Evolutionary conservation across 768 basidiomycete genomes (phyloP), one percentile per base, ranked within the genome.

Genomic region (Daedaleopsis nitida): DNA sequence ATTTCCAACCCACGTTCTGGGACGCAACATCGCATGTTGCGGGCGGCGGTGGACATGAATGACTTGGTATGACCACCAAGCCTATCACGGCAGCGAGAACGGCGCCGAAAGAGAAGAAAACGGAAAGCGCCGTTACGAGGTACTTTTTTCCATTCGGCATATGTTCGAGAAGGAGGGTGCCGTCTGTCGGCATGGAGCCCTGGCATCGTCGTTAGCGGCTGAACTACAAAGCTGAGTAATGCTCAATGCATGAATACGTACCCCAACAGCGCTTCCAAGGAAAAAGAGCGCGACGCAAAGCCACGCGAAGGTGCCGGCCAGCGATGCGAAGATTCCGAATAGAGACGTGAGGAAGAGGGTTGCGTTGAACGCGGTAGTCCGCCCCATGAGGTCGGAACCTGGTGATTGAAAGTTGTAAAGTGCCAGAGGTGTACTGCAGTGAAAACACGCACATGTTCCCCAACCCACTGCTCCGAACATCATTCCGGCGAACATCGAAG

Each of bases 101-200:
- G 0, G 96, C 88, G 49, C 96, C 96, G 42, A 97, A 75, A 7
- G 94, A 95, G 80, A 98, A 98, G 79, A 98, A 98, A n/a, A 95
- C 84, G 5, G 94, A 94, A 23, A 97, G 83, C 0, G 89, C 90
- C 0, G 94, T 96, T 55, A 98, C 88, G 34, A 98, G 84, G 71
- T 96, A 94, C 68, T 94, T 87, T 65, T 95, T 94, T n/a, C 85
- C 84, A 65, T 88, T 86, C 2, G 96, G 96, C 79, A 98, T 87
- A 68, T 97, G 94, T 69, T 99, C 96, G 10, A 94, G 80, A 23
- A 94, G 82, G 4, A 96, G 84, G 0, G 94, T 98, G 7, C 96
- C 95, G 66, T 98, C 96, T 0, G 96, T 98, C 1, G 96, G 96
- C 94, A 98, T 96, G 45, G 93, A 89, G 43, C 95, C 89, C 92